These are phyloP conservation scores for Blastobotrys americana DNA, from an alignment of 805 yeast species.

Conservation along the genomic window DNA sequence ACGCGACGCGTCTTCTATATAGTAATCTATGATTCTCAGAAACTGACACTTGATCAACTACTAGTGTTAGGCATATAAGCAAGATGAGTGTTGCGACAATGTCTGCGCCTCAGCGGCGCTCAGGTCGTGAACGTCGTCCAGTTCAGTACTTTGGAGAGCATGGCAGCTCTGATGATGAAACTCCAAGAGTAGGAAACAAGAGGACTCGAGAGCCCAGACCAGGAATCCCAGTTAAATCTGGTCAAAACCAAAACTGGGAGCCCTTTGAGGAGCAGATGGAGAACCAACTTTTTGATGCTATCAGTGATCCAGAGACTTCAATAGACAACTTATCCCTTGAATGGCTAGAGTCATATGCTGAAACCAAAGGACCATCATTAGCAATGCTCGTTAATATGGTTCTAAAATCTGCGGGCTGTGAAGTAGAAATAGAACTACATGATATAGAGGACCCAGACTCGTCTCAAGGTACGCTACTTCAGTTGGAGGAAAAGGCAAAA, in stretches of 20 bases:
- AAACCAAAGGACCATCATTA: slow-evolving; percentile 42
- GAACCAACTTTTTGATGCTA: slow-evolving; percentile 34
- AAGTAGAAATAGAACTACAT: slow-evolving; percentile 59
- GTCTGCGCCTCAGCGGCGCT: slow-evolving; percentile 1
- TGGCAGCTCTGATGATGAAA: neutral
- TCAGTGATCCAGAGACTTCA: slow-evolving; percentile 43
- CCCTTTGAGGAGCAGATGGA: slow-evolving; percentile 11
- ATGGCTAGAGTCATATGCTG: slow-evolving; percentile 50
- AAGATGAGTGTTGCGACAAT: too few species aligned
- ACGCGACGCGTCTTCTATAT: too few species aligned
- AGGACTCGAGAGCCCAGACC: neutral
- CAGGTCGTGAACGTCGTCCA: neutral
- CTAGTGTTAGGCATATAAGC: too few species aligned
- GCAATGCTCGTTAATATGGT: slow-evolving; percentile 61
- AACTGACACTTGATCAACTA: too few species aligned
- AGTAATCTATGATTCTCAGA: too few species aligned
- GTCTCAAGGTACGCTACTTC: slow-evolving; percentile 66
- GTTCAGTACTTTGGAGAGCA: neutral
- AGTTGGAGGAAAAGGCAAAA: slow-evolving; percentile 54
- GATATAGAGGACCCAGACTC: slow-evolving; percentile 66
- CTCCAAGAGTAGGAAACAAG: neutral
- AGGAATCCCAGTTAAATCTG: neutral
- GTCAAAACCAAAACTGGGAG: neutral
- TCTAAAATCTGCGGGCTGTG: slow-evolving; percentile 65
- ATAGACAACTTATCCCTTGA: slow-evolving; percentile 45